Conservation (phyloP, 2,329 filamentous ascomycete species). For the Ustilaginoidea virens region DNA sequence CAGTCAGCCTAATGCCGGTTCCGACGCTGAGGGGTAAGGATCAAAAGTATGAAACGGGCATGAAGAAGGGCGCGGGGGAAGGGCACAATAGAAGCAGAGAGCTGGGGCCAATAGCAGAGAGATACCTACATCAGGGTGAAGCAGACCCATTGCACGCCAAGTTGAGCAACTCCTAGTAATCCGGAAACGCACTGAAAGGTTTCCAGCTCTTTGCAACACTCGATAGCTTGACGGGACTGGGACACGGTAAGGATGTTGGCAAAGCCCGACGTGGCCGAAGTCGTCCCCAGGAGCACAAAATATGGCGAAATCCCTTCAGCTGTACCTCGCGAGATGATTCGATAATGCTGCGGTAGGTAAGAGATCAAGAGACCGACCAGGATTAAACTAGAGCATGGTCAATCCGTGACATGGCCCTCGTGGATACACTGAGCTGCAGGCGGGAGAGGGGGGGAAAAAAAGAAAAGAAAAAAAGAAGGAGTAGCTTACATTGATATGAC, state of each 20-base stretch:
- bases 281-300: slow-evolving; percentile 86
- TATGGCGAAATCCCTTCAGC: slow-evolving; percentile 93
- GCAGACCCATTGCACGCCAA: slow-evolving; percentile 82
- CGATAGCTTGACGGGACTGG: slow-evolving; percentile 67
- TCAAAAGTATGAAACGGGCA: background rate
- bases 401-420: background rate
- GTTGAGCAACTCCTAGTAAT: slow-evolving; percentile 75
- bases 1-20: slow-evolving; percentile 8
- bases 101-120: too few species aligned
- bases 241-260: slow-evolving; percentile 84
- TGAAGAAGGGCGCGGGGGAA: too few species aligned
- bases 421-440: slow-evolving; percentile 1
- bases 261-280: slow-evolving; percentile 75
- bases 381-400: slow-evolving; percentile 46
- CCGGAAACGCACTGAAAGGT: slow-evolving; percentile 74
- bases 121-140: slow-evolving; percentile 72
- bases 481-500: slow-evolving; percentile 35
- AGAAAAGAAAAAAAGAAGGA: slow-evolving; percentile 7
- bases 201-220: slow-evolving; percentile 71
- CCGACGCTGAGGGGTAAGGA: background rate
- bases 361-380: slow-evolving; percentile 79
- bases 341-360: slow-evolving; percentile 87
- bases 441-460: background rate
- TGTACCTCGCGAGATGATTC: slow-evolving; percentile 72
- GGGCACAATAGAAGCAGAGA: too few species aligned